These are phyloP conservation scores for Asclepias syriaca DNA, from an alignment of 257 asterid species.

Conservation along the genomic window DNA sequence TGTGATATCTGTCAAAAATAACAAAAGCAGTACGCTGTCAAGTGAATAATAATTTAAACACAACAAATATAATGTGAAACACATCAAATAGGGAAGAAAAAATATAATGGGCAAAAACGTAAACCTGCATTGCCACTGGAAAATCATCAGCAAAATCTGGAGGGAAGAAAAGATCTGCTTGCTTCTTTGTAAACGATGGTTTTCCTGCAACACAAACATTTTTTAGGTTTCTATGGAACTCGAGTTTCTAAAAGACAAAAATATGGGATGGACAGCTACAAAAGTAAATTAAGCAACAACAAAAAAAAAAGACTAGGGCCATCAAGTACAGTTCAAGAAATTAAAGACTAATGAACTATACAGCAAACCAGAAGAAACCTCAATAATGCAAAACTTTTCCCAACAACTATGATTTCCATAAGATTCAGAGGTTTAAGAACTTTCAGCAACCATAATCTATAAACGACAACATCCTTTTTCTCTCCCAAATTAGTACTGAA, in stretches of 20 bases:
- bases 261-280: background rate
- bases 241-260: background rate
- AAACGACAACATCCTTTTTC: too few relatives aligned
- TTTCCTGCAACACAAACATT: slow-evolving; percentile 50
- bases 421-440: too few relatives aligned
- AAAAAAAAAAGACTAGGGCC: background rate
- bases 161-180: slow-evolving; percentile 97
- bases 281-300: background rate
- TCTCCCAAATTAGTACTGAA: background rate
- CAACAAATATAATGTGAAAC: background rate
- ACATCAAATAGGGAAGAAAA: slow-evolving; percentile 1
- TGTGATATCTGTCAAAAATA: slow-evolving; percentile 73
- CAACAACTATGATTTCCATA: background rate
- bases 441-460: too few relatives aligned
- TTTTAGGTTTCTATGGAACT: background rate
- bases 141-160: slow-evolving; percentile 97
- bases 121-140: slow-evolving; percentile 99
- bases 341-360: background rate
- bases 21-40: slow-evolving; percentile 13
- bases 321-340: background rate
- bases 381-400: background rate
- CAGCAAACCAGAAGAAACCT: background rate
- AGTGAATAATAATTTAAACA: slow-evolving; percentile 11
- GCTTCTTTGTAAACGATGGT: slow-evolving; percentile 89
- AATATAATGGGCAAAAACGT: slow-evolving; percentile 5